phyloP scores from a whole-genome alignment of 768 basidiomycete genomes.

The Daedaleopsis sinensis region DNA sequence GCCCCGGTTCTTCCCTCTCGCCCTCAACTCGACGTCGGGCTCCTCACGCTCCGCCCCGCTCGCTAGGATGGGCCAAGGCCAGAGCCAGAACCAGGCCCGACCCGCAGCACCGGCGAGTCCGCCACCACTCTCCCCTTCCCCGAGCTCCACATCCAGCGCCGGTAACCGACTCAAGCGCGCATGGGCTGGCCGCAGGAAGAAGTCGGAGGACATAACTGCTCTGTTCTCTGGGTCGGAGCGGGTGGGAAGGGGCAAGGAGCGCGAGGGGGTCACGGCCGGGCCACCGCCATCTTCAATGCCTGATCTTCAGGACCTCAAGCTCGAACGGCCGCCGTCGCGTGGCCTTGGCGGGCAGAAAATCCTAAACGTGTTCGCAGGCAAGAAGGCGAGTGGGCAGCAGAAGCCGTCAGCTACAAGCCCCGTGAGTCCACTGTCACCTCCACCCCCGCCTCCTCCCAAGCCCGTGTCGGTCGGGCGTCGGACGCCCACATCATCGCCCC shows the following conservation, averaged over 20 bases:
- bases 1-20: conserved; percentile 29
- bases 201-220: conserved; percentile 49
- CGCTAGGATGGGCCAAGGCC: conserved; percentile 44
- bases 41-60: conserved; percentile 35
- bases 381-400: conserved; percentile 28
- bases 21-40: conserved; percentile 27
- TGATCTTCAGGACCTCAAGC: conserved; percentile 17
- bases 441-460: conserved; percentile 37
- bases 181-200: conserved; percentile 59
- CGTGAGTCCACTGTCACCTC: conserved; percentile 25
- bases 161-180: conserved; percentile 61
- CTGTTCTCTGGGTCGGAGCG: conserved; percentile 22
- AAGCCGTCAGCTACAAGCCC: conserved; percentile 9
- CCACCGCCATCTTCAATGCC: conserved; percentile 18
- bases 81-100: conserved; percentile 41
- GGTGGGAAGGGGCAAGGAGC: conserved; percentile 22
- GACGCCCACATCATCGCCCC: conserved; percentile 6
- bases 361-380: conserved; percentile 45
- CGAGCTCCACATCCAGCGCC: conserved; percentile 42
- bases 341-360: conserved; percentile 25
- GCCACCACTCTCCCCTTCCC: conserved; percentile 24
- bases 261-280: neutral
- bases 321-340: conserved; percentile 39
- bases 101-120: conserved; percentile 27
- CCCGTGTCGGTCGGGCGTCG: neutral